Base-by-base conservation (phyloP, 371 early-diverging fungal species). In the Rhizopus sp. region DNA sequence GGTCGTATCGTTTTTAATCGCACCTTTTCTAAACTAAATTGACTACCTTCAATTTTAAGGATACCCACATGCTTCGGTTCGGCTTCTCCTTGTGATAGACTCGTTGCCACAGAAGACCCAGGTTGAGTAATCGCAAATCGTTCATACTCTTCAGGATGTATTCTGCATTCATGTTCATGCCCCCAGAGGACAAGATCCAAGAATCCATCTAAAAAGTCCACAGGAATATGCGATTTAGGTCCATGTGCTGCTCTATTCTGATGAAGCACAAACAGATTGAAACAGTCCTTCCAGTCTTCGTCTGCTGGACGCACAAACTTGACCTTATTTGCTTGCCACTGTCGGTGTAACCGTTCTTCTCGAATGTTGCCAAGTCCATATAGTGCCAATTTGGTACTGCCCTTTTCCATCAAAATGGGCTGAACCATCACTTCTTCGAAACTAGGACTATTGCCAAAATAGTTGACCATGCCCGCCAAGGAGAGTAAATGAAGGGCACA, bases 91-190 rank as follows among this genome's bases (percentile, higher is more conserved):
- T 89, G 85, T 30, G 87, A 85, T n/a, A 99, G 70, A 56, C 93
- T 89, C 0, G 99, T 99, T 0, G 98, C 96, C 4, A 99, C 91
- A 0, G 98, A 95, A 0, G 97, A 96, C 0, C 99, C 99, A 0
- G 97, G 96, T 66, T 99, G 99, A 1, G 89, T 87, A 5, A 98
- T 82, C 50, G 88, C 82, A 64, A 94, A 93, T 29, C 77, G 59
- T 13, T 82, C 78, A 69, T 85, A 88, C 35, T 73, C 73, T 48
- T 84, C 80, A 0, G 94, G 93, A 32, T 89, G 88, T 30, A 96
- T 90, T 33, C 82, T 69, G 59, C 97, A 98, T 63, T 99, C 95
- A 78, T 99, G 99, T 76, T 99, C 99, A 74, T 99, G 99, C 3
- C 99, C 99, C 96, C 98, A 99, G 1, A 99, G 59, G 5, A 99